phyloP scores from a whole-genome alignment of 2,329 filamentous ascomycete species.

The Fusarium protoensiforme region DNA sequence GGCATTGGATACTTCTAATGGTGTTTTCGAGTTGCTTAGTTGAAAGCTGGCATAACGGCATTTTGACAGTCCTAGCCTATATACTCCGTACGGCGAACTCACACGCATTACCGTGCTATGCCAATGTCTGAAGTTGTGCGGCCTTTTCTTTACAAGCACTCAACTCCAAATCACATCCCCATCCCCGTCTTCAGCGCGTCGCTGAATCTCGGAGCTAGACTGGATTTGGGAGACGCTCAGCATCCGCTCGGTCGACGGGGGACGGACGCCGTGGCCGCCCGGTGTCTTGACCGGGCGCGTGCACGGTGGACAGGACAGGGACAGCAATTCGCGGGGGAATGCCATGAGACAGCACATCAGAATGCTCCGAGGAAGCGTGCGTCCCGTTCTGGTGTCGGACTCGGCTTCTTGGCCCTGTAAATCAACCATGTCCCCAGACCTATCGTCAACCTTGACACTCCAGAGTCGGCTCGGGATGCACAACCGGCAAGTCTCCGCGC shows the following conservation, averaged over 20 bases:
- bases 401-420: background rate
- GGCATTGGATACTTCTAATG: background rate
- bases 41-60: background rate
- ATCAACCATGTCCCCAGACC: background rate
- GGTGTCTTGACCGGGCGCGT: background rate
- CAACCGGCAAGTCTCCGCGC: constrained; percentile 37
- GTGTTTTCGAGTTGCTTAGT: background rate
- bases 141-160: background rate
- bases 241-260: constrained; percentile 41
- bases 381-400: background rate
- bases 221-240: constrained; percentile 1
- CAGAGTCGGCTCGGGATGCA: constrained; percentile 6
- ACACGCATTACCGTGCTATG: background rate
- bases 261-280: constrained; percentile 23
- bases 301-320: background rate
- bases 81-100: background rate
- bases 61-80: background rate
- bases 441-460: background rate
- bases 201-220: constrained; percentile 1
- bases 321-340: background rate
- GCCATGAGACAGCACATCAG: background rate
- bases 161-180: background rate
- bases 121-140: background rate
- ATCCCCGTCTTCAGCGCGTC: background rate
- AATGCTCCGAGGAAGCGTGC: background rate